Evolutionary conservation across 441 rosid species (phyloP).

Genomic region (Macaranga tanarius): DNA sequence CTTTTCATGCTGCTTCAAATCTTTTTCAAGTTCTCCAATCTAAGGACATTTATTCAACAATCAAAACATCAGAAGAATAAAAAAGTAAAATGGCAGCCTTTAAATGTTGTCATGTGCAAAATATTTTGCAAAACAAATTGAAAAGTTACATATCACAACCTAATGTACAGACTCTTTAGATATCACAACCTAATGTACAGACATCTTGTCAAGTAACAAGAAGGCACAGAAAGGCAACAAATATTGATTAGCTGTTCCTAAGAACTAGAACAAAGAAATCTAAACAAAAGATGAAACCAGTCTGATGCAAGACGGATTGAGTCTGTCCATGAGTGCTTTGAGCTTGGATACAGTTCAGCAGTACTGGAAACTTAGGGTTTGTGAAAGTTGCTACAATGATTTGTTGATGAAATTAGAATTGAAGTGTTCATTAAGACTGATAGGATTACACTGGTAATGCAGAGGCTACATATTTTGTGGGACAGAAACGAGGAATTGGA

Average conservation of each 20-base stretch:
- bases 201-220: background rate
- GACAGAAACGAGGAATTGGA: background rate
- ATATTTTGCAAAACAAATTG: background rate
- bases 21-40: slow-evolving; percentile 70
- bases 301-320: background rate
- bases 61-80: slow-evolving; percentile 19
- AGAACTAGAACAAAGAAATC: background rate
- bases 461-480: background rate
- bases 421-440: background rate
- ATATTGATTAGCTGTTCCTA: background rate
- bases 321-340: background rate
- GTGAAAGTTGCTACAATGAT: background rate
- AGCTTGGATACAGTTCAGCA: background rate
- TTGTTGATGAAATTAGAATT: background rate
- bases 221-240: background rate
- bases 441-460: background rate
- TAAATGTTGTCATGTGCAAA: too few relatives aligned
- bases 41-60: slow-evolving; percentile 27
- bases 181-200: background rate
- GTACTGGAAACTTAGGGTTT: background rate
- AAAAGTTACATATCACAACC: background rate
- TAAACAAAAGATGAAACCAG: background rate
- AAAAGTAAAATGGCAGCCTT: slow-evolving; percentile 8
- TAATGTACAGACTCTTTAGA: background rate
- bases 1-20: slow-evolving; percentile 72